phyloP scores from a whole-genome alignment of 305 asterid genomes.

The Ajuga reptans region DNA sequence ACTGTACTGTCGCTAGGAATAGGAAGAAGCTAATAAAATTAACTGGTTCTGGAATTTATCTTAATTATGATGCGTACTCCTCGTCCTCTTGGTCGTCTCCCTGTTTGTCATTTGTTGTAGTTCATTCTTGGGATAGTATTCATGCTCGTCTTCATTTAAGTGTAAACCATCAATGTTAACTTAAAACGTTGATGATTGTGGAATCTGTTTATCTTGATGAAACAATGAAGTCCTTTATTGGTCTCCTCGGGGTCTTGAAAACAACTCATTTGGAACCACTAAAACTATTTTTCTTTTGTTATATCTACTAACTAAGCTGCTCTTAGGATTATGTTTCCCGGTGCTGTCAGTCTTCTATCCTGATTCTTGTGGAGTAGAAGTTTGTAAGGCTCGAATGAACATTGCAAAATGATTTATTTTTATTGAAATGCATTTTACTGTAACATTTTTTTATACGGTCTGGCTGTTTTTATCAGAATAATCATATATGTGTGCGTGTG shows the following conservation, averaged over 20 bases:
- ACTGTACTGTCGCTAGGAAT: background rate
- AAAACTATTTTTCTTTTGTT: background rate
- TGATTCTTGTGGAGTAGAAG: slow-evolving; percentile 5
- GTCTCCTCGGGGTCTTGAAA: background rate
- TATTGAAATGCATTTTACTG: background rate
- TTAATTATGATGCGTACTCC: background rate
- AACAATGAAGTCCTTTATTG: too few species aligned
- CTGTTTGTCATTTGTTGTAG: background rate
- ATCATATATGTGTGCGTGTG: background rate
- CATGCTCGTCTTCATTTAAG: background rate
- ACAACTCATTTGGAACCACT: background rate
- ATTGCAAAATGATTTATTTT: slow-evolving; percentile 7
- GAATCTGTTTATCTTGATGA: background rate
- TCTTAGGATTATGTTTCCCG: background rate
- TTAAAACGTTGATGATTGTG: background rate
- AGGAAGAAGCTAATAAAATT: background rate
- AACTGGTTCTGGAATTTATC: background rate
- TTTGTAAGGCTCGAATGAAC: background rate
- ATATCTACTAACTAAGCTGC: background rate
- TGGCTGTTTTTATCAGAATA: background rate
- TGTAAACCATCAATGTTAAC: background rate
- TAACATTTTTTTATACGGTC: background rate
- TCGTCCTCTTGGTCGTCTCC: background rate
- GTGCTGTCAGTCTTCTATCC: background rate
- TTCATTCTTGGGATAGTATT: background rate